Conservation (phyloP, 352 stramenopile genomes). For the Pythium aquatile region DNA sequence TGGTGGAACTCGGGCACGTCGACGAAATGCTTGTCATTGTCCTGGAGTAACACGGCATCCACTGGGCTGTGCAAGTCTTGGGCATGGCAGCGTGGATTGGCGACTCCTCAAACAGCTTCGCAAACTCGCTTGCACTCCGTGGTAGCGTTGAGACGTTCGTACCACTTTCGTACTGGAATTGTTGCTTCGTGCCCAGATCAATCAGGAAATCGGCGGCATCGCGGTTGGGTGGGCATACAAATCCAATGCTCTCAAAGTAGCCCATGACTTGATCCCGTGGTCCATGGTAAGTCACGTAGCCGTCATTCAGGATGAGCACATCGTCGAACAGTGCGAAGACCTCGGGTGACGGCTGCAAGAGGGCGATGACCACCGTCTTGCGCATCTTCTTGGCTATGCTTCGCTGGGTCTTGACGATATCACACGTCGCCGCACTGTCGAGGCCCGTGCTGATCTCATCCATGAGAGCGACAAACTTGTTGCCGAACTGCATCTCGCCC, state of each 20-base stretch:
- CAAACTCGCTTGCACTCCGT: slow-evolving; percentile 19
- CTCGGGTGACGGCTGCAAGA: slow-evolving; percentile 26
- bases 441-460: slow-evolving; percentile 93
- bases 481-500: slow-evolving; percentile 79
- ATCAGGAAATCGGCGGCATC: slow-evolving; percentile 35
- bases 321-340: slow-evolving; percentile 40
- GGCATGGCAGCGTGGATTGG: slow-evolving; percentile 17
- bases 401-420: slow-evolving; percentile 73
- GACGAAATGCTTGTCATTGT: slow-evolving; percentile 32
- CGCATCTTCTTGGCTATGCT: slow-evolving; percentile 32
- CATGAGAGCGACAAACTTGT: slow-evolving; percentile 62
- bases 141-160: neutral
- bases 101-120: slow-evolving; percentile 24
- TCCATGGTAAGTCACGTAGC: slow-evolving; percentile 46
- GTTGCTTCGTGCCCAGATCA: slow-evolving; percentile 27
- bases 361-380: slow-evolving; percentile 44
- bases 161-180: neutral
- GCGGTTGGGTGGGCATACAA: slow-evolving; percentile 24
- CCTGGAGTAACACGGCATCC: slow-evolving; percentile 82
- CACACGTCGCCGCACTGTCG: slow-evolving; percentile 87
- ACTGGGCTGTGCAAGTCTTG: slow-evolving; percentile 84
- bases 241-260: slow-evolving; percentile 38
- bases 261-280: slow-evolving; percentile 25
- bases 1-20: slow-evolving; percentile 18
- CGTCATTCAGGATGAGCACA: slow-evolving; percentile 45